These are phyloP conservation scores for Sugiyamaella paludigena DNA, from an alignment of 1,139 yeast species.

Conservation along the genomic window DNA sequence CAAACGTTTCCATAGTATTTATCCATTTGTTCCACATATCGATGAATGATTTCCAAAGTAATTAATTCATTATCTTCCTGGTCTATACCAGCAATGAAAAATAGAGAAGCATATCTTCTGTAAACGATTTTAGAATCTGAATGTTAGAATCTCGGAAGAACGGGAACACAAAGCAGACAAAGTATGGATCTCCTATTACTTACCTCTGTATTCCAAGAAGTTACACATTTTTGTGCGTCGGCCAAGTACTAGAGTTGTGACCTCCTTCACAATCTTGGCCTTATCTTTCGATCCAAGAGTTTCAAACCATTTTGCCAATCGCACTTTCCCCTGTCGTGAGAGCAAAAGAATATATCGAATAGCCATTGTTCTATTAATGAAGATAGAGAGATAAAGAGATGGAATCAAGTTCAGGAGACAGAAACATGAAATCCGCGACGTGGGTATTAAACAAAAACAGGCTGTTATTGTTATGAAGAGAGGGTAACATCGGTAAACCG, in stretches of 20 bases:
- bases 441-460: too few species aligned
- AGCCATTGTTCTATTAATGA: slow-evolving; percentile 47
- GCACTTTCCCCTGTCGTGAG: slow-evolving; percentile 92
- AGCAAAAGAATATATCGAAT: slow-evolving; percentile 74
- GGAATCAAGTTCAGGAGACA: background rate
- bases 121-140: slow-evolving; percentile 80
- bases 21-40: slow-evolving; percentile 97
- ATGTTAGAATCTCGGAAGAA: background rate
- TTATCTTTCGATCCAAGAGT: slow-evolving; percentile 81
- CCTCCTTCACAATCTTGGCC: slow-evolving; percentile 75
- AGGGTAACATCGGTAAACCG: too few species aligned
- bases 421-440: too few species aligned
- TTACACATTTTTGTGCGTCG: slow-evolving; percentile 96
- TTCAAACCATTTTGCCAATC: slow-evolving; percentile 91
- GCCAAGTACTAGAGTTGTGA: slow-evolving; percentile 78
- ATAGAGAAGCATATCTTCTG: slow-evolving; percentile 88
- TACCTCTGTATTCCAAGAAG: slow-evolving; percentile 74
- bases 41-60: slow-evolving; percentile 81
- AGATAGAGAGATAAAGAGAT: background rate
- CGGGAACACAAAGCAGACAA: background rate
- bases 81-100: slow-evolving; percentile 83
- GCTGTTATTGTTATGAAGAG: too few species aligned
- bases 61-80: slow-evolving; percentile 82
- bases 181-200: background rate
- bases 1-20: slow-evolving; percentile 95